Conservation (phyloP, 345 rosid genomes). For the Brassica incana region DNA sequence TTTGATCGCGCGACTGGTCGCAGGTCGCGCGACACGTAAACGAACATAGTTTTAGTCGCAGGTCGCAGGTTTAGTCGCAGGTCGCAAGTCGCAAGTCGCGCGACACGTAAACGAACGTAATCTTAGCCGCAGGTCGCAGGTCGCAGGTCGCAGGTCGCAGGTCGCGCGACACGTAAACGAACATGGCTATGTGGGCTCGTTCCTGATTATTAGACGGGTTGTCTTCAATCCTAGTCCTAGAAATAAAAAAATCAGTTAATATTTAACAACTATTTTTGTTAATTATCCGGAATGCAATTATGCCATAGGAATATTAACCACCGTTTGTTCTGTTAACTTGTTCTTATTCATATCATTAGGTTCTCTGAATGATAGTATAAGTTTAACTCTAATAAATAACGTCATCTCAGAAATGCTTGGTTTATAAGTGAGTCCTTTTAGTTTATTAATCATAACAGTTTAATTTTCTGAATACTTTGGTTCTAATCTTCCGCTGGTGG, state of each 20-base stretch:
- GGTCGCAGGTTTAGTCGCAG: too few species aligned
- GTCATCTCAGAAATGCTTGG: background rate
- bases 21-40: too few species aligned
- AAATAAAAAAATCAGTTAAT: background rate
- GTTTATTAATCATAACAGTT: background rate
- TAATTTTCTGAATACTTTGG: background rate
- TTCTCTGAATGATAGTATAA: conserved; percentile 2
- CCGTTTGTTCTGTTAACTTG: conserved; percentile 14
- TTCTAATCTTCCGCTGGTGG: conserved; percentile 3
- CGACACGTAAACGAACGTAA: too few species aligned
- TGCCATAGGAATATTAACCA: conserved; percentile 7
- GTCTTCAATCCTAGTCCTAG: background rate
- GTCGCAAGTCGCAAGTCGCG: too few species aligned
- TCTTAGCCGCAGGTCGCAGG: too few species aligned
- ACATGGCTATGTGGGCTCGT: background rate
- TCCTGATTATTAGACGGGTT: conserved; percentile 10
- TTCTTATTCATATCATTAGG: conserved; percentile 3
- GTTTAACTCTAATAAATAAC: background rate
- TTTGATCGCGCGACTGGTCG: too few species aligned
- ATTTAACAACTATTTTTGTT: too few species aligned
- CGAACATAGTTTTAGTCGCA: too few species aligned
- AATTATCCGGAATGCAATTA: background rate
- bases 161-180: too few species aligned
- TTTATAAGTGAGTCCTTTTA: background rate
- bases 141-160: too few species aligned